These are phyloP conservation scores for Thelonectria discophora DNA, from an alignment of 2,329 filamentous ascomycete genomes.

Conservation along the genomic window DNA sequence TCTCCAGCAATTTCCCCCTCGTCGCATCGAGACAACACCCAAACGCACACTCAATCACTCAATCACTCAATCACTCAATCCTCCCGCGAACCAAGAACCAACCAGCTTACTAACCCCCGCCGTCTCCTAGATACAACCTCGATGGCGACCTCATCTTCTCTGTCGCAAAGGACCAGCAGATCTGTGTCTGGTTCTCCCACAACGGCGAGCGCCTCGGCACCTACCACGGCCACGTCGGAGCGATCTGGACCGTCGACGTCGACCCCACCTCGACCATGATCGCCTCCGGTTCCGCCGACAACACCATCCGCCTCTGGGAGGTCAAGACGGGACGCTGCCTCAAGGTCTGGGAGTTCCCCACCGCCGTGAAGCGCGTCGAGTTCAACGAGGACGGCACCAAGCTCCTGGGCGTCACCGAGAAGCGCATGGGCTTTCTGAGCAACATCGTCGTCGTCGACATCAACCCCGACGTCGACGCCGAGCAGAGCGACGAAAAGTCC, in stretches of 20 bases:
- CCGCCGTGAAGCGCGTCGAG: slow-evolving; percentile 96
- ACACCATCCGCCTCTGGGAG: slow-evolving; percentile 98
- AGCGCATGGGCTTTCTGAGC: slow-evolving; percentile 95
- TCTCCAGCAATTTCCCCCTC: not conserved
- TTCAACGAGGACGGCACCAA: slow-evolving; percentile 94
- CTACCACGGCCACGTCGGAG: slow-evolving; percentile 96
- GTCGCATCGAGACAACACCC: not conserved
- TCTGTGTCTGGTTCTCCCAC: slow-evolving; percentile 96
- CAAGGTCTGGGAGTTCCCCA: slow-evolving; percentile 98
- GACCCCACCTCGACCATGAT: slow-evolving; percentile 91
- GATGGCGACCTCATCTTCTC: slow-evolving; percentile 98
- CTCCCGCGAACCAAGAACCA: slow-evolving; percentile 5
- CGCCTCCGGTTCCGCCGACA: slow-evolving; percentile 95
- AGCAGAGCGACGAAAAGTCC: slow-evolving; percentile 84
- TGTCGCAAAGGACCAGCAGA: slow-evolving; percentile 93
- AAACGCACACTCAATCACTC: not conserved
- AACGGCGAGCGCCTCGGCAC: slow-evolving; percentile 98
- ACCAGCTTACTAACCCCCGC: slow-evolving; percentile 25
- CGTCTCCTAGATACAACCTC: slow-evolving; percentile 74
- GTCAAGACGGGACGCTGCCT: slow-evolving; percentile 90
- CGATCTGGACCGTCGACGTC: slow-evolving; percentile 98
- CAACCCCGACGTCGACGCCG: slow-evolving; percentile 80
- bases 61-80: slow-evolving; percentile 6
- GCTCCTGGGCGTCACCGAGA: slow-evolving; percentile 94
- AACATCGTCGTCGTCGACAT: slow-evolving; percentile 95